Percentiles rank a stretch among this genome's conserved stretches.
phyloP scores from a whole-genome alignment of 768 basidiomycete species.

The Phylloporus scabripes region DNA sequence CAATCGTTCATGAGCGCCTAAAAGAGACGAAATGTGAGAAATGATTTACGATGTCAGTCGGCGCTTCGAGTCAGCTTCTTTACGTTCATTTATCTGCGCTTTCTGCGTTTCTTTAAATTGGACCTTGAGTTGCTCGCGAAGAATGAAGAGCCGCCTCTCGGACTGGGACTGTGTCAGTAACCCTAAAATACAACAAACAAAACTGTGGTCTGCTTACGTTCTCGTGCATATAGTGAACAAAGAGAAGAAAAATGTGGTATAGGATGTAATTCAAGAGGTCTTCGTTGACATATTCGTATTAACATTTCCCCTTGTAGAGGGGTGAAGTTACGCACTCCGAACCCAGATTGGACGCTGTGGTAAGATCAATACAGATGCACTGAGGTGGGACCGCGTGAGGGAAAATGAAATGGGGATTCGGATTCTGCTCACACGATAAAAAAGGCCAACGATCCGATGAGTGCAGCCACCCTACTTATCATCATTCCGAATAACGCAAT shows the following conservation, averaged over 20 bases:
- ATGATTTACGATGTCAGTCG: slow-evolving; percentile 68
- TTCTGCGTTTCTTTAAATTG: slow-evolving; percentile 65
- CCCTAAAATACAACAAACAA: neutral
- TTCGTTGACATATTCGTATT: slow-evolving; percentile 20
- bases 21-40: slow-evolving; percentile 14
- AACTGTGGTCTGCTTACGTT: slow-evolving; percentile 34
- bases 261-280: slow-evolving; percentile 66
- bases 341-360: slow-evolving; percentile 35
- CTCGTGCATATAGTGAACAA: slow-evolving; percentile 65
- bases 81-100: slow-evolving; percentile 72
- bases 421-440: slow-evolving; percentile 43
- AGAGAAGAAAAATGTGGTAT: slow-evolving; percentile 80
- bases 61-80: slow-evolving; percentile 74
- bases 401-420: slow-evolving; percentile 14
- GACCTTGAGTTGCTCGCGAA: slow-evolving; percentile 71
- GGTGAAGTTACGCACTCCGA: slow-evolving; percentile 30
- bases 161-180: slow-evolving; percentile 20
- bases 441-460: slow-evolving; percentile 52
- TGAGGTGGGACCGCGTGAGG: slow-evolving; percentile 13
- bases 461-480: slow-evolving; percentile 60
- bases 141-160: slow-evolving; percentile 61
- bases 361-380: slow-evolving; percentile 33
- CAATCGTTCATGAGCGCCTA: slow-evolving; percentile 3
- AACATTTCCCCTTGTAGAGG: neutral
- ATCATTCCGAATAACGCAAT: slow-evolving; percentile 69